phyloP scores from a whole-genome alignment of 352 stramenopile genomes.

The Globisporangium perplexum region DNA sequence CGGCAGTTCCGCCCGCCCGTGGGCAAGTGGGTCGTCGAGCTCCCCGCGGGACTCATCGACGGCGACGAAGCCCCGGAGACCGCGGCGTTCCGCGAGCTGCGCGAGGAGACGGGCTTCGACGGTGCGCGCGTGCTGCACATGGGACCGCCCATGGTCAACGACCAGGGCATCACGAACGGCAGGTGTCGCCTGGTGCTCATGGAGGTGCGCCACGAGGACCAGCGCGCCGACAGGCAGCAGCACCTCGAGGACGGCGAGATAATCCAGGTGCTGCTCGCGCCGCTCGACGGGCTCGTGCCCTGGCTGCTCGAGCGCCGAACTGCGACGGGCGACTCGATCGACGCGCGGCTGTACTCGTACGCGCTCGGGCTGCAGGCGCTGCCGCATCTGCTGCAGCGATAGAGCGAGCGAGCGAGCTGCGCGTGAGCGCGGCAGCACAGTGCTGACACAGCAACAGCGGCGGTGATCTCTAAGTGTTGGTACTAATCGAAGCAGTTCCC shows the following conservation, averaged over 20 bases:
- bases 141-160: slow-evolving; percentile 72
- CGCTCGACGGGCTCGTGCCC: slow-evolving; percentile 53
- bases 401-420: background rate
- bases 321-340: slow-evolving; percentile 5
- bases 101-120: slow-evolving; percentile 85
- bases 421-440: background rate
- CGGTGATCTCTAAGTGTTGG: too few relatives aligned
- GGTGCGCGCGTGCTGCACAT: slow-evolving; percentile 27
- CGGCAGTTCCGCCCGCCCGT: slow-evolving; percentile 89
- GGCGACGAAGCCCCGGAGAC: slow-evolving; percentile 57
- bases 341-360: slow-evolving; percentile 11
- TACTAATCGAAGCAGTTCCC: background rate
- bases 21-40: slow-evolving; percentile 84
- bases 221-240: slow-evolving; percentile 20
- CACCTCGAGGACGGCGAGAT: slow-evolving; percentile 66
- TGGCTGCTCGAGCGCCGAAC: slow-evolving; percentile 25
- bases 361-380: slow-evolving; percentile 10
- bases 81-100: slow-evolving; percentile 79
- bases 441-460: too few relatives aligned
- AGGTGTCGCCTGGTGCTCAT: slow-evolving; percentile 61
- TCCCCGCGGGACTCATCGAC: slow-evolving; percentile 91
- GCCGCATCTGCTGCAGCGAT: slow-evolving; percentile 1
- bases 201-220: slow-evolving; percentile 42
- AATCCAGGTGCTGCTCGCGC: slow-evolving; percentile 57
- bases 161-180: slow-evolving; percentile 76